A percentile compares a stretch with the other conserved stretches of the same genome.
phyloP scores from a whole-genome alignment of 176 grass and related monocot species.

The Lolium rigidum region DNA sequence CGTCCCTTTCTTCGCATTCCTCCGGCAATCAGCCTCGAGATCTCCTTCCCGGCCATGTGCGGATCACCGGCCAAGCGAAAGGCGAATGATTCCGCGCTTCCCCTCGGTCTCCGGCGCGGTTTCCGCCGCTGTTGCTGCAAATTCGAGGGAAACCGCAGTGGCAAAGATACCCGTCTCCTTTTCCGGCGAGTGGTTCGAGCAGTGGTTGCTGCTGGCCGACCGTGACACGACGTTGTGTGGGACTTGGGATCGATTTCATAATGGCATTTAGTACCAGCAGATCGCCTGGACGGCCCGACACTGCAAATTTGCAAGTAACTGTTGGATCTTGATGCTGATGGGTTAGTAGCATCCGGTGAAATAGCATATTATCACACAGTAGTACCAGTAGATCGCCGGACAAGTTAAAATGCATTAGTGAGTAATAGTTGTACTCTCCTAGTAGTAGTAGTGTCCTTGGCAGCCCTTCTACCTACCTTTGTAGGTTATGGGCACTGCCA shows the following conservation, averaged over 20 bases:
- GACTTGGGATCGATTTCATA: conserved; percentile 16
- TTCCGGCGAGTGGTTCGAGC: conserved; percentile 21
- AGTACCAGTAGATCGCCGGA: no score
- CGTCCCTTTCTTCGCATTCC: conserved; percentile 7
- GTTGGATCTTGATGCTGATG: conserved; percentile 34
- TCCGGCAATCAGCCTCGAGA: background rate
- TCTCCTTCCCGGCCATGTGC: background rate
- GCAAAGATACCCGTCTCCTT: background rate
- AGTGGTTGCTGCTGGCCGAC: conserved; percentile 22
- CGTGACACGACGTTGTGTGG: conserved; percentile 20
- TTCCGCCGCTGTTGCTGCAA: background rate
- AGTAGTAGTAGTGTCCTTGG: background rate
- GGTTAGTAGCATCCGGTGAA: background rate
- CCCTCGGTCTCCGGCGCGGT: background rate
- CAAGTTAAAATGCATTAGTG: no score
- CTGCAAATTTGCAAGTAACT: background rate
- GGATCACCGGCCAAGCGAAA: background rate
- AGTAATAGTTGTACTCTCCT: no score
- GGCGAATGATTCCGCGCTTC: background rate
- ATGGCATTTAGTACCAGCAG: conserved; percentile 34
- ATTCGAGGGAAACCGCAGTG: background rate
- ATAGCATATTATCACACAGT: background rate
- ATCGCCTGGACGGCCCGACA: conserved; percentile 35
- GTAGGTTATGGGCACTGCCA: background rate
- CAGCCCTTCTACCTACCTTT: background rate